Evolutionary conservation across 192 early-diverging fungal genomes (phyloP).

Genomic region (Coemansia pectinata): DNA sequence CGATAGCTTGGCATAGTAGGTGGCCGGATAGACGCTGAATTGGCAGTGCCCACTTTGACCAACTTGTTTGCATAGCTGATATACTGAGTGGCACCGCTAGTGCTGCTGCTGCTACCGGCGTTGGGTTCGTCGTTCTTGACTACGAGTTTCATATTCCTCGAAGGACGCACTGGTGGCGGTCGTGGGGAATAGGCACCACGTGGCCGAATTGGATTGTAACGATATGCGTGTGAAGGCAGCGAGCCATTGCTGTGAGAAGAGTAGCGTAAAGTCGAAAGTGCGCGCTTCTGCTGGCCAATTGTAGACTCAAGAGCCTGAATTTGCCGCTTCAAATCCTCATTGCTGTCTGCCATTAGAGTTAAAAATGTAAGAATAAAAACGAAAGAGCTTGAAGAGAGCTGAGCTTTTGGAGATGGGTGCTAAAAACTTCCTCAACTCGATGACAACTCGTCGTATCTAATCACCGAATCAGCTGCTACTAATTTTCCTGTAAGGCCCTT

Average conservation of each 20-base stretch:
- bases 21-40: neutral
- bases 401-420: too few species aligned
- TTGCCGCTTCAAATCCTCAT: conserved; percentile 34
- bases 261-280: neutral
- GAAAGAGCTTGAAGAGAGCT: neutral
- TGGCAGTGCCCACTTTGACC: conserved; percentile 34
- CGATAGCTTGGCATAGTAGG: neutral
- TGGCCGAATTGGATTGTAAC: conserved; percentile 33
- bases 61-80: conserved; percentile 41
- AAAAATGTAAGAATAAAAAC: neutral
- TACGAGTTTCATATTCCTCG: conserved; percentile 48
- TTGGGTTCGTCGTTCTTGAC: conserved; percentile 14
- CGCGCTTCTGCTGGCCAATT: conserved; percentile 18
- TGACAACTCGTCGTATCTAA: too few species aligned
- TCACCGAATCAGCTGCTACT: too few species aligned
- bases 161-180: conserved; percentile 13
- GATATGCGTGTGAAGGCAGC: conserved; percentile 3
- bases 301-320: conserved; percentile 32
- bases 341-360: conserved; percentile 17
- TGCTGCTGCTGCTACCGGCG: too few species aligned
- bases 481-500: too few species aligned
- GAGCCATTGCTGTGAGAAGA: neutral
- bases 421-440: too few species aligned
- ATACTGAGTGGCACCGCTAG: conserved; percentile 10
- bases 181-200: neutral